phyloP scores from a whole-genome alignment of 768 basidiomycete species.

The Calocybe indica region DNA sequence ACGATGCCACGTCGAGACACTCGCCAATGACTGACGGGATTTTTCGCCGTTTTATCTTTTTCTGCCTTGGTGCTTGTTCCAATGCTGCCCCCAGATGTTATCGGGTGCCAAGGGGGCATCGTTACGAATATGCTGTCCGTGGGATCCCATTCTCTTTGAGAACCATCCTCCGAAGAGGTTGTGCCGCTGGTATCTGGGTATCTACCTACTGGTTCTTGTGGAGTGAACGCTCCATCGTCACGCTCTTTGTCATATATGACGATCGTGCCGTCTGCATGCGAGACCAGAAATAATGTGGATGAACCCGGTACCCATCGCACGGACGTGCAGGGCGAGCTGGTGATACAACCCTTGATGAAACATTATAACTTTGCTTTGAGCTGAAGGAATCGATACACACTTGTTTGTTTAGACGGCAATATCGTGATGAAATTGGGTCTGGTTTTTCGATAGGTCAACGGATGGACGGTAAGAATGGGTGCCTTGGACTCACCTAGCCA shows the following conservation, averaged over 20 bases:
- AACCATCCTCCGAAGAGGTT: constrained; percentile 20
- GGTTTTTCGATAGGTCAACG: constrained; percentile 5
- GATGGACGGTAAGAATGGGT: not conserved
- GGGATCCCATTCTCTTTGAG: constrained; percentile 67
- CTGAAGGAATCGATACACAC: constrained; percentile 24
- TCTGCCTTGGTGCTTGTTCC: constrained; percentile 37
- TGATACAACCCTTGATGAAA: constrained; percentile 61
- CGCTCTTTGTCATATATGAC: constrained; percentile 89
- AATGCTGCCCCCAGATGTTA: constrained; percentile 35
- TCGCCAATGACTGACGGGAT: constrained; percentile 90
- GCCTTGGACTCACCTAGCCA: constrained; percentile 71
- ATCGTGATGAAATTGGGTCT: constrained; percentile 80
- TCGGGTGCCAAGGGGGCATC: constrained; percentile 83
- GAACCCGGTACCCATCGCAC: constrained; percentile 85
- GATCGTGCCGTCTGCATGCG: constrained; percentile 86
- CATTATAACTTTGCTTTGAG: no score
- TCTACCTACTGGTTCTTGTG: constrained; percentile 45
- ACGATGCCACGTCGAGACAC: constrained; percentile 67
- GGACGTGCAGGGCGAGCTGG: constrained; percentile 79
- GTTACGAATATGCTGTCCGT: constrained; percentile 72
- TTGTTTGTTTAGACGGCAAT: constrained; percentile 85
- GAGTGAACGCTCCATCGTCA: constrained; percentile 74
- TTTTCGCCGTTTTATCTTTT: constrained; percentile 70
- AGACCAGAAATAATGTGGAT: constrained; percentile 75
- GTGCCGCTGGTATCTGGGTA: constrained; percentile 18